Base-by-base conservation (phyloP, 768 basidiomycete genomes). In the Kondoa subrosea region DNA sequence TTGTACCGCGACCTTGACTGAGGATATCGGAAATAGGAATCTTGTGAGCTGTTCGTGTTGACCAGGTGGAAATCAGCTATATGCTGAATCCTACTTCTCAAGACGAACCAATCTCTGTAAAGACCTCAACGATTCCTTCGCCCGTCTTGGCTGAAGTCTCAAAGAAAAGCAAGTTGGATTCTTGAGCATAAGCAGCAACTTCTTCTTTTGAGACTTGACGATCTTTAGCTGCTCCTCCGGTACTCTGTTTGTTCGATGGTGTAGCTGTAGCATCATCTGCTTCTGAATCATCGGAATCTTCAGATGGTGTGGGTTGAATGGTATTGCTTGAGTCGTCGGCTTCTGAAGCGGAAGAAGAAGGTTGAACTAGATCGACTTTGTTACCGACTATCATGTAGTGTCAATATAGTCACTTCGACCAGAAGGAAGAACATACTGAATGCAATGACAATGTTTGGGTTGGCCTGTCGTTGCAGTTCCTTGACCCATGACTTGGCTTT, bases 401-500 rank as follows among this genome's bases (percentile, higher is more conserved):
- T 63, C 34, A 16, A 25, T 15, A 14, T 12, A 60, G 29, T 12
- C 25, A 4, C 29, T 60, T 60, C 58, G n/a, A 27, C 25, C 14
- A 4, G 58, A 31, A 8, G 25, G 30, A 60, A 60, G 30, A 63
- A 12, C 61, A 31, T 33, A 63, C 26, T 63, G 64, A 99, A 85
- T 3, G 95, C 93, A 74, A 99, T 97, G 76, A 99, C 91, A 75
- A 70, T 70, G 27, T 96, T 96, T 34, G 95, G 93, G 77, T 96
- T 96, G 27, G 95, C 95, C 76, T 99, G 95, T 71, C 95, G 85
- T 77, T 99, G 95, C 27, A 99, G 82, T 78, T 99, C 95, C 80
- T 95, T 96, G 67, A 99, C 91, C 95, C 95, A 99, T 30, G 93
- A 91, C 81, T 97, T 97, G 66, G 95, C 95, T 78, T 97, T 97